Evolutionary conservation across 208 protist species (phyloP), one percentile per base, ranked within the genome.

Genomic region (Crithidia bombi): DNA sequence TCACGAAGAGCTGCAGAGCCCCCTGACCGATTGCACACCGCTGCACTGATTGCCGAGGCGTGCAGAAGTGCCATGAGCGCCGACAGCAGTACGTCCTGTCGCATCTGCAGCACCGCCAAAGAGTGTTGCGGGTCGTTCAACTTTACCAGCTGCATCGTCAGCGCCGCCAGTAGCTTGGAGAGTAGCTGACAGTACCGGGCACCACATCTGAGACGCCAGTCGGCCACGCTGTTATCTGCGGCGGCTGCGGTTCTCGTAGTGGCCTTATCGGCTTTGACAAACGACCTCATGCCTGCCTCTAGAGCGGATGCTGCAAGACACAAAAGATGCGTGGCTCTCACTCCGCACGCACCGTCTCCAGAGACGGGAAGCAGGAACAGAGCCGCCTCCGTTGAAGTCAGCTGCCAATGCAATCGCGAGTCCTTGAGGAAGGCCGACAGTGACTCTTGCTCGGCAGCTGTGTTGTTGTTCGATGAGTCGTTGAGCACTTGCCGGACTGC

Each of bases 61-160:
- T 50, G 55, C 54, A 75, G 46, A 0, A 75, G 25, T 4, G 69
- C 68, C 11, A 68, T 15, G 1, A 69, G 26, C 0, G 62, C 62
- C 1, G 65, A 65, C 12, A 61, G 14, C 25, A 75, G 25, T n/a
- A 50, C 52, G 21, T 75, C 69, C 2, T 64, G 3, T 10, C 62
- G 69, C 6, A 58, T 4, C 35, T 3, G 35, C n/a, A 10, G 4
- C 14, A 15, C 4, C 3, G 23, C 26, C 2, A 14, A 5, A 43
- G 52, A 58, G 25, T 9, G 6, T 9, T 10, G 52, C 52, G 23
- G 33, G 6, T 11, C 7, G 14, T 58, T 58, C 19, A 43, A 43
- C 54, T 14, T 21, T 5, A 23, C 35, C 23, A 43, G 54, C 35
- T 19, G 9, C 0, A 23, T 38, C 21, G 25, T 36, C 12, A 50